Percentiles rank a stretch among this genome's conserved stretches.
Evolutionary conservation across 345 rosid species (phyloP).

Genomic region (Hypericum perforatum): DNA sequence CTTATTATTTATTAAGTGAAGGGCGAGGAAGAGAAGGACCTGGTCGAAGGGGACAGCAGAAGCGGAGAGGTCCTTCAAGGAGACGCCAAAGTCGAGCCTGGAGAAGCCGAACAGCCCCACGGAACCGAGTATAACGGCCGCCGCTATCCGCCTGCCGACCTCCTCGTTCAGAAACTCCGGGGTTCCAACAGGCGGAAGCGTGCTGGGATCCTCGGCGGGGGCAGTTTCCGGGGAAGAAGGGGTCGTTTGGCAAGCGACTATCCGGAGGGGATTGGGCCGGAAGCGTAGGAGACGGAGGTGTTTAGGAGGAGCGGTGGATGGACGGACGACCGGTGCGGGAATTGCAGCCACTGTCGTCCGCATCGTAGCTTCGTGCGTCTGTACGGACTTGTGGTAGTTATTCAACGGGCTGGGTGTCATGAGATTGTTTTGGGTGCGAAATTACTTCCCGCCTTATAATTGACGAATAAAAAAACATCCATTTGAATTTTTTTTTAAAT

Average conservation of each 20-base stretch:
- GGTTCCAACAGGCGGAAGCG: neutral
- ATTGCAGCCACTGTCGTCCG: slow-evolving; percentile 21
- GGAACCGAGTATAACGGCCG: slow-evolving; percentile 39
- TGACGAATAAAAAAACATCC: too few relatives aligned
- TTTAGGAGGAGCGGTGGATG: slow-evolving; percentile 13
- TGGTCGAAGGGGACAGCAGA: slow-evolving; percentile 64
- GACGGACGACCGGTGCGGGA: slow-evolving; percentile 11
- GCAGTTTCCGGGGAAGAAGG: slow-evolving; percentile 1
- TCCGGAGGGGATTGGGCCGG: neutral
- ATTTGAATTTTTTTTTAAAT: too few relatives aligned
- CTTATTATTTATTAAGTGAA: neutral
- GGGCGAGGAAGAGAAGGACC: slow-evolving; percentile 21
- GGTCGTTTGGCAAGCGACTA: slow-evolving; percentile 4
- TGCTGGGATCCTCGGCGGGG: slow-evolving; percentile 20
- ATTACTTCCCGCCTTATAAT: too few relatives aligned
- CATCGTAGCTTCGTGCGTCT: too few relatives aligned
- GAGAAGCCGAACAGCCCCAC: slow-evolving; percentile 49
- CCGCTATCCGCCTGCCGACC: slow-evolving; percentile 45
- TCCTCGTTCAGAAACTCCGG: slow-evolving; percentile 54
- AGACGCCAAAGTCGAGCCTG: slow-evolving; percentile 68
- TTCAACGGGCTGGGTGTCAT: too few relatives aligned
- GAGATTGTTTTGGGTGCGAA: too few relatives aligned
- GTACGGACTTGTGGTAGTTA: too few relatives aligned
- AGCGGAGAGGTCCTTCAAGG: slow-evolving; percentile 64
- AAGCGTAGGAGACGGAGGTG: slow-evolving; percentile 11